Conservation (phyloP, 441 rosid species). For the Populus hybrid region DNA sequence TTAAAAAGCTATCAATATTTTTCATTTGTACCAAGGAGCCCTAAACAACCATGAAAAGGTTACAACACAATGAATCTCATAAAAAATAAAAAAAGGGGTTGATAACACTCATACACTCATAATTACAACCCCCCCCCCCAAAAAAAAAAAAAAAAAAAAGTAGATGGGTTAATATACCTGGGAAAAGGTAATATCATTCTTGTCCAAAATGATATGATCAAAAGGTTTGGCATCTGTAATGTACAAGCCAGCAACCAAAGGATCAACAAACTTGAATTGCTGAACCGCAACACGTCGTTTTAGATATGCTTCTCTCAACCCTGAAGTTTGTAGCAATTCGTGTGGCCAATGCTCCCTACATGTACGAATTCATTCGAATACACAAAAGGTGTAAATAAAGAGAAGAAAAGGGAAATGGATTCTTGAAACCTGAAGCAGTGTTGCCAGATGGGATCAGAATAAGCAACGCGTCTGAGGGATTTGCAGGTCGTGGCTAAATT, state of each 20-base stretch:
- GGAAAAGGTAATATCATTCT: constrained; percentile 37
- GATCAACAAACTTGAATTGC: constrained; percentile 50
- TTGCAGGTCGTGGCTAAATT: constrained; percentile 41
- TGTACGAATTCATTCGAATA: not conserved
- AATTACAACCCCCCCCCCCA: not conserved
- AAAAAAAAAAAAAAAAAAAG: not conserved
- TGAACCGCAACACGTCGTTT: constrained; percentile 39
- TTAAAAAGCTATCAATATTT: constrained; percentile 23
- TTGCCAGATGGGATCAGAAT: constrained; percentile 46
- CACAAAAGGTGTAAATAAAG: not conserved
- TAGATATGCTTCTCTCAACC: constrained; percentile 47
- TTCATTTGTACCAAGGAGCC: constrained; percentile 32
- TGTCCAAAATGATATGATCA: constrained; percentile 37
- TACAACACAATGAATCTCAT: not conserved
- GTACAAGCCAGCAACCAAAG: constrained; percentile 24
- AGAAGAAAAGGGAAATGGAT: not conserved
- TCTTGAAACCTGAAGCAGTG: constrained; percentile 38
- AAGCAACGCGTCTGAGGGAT: constrained; percentile 35
- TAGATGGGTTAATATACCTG: constrained; percentile 28
- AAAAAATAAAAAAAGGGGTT: not conserved
- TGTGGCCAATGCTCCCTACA: constrained; percentile 48
- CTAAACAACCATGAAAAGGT: constrained; percentile 19
- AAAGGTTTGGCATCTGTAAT: constrained; percentile 22
- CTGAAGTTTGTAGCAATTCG: constrained; percentile 15
- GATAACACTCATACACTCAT: not conserved